Conservation (phyloP, 345 rosid genomes). For the Populus euphratica region DNA sequence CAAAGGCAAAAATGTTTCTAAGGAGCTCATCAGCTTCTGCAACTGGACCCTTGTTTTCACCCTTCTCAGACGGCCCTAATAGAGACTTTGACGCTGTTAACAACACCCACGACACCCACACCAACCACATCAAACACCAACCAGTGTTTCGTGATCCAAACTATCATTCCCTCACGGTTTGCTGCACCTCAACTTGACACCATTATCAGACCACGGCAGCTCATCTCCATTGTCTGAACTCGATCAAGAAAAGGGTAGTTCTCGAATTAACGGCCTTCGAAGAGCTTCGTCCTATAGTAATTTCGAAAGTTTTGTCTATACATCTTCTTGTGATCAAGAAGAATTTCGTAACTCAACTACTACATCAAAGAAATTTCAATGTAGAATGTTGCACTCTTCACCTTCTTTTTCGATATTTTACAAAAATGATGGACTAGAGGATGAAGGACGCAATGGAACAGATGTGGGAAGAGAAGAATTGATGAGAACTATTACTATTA, state of each 20-base stretch:
- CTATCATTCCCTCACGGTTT: neutral
- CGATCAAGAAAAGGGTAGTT: slow-evolving; percentile 1
- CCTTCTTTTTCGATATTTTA: slow-evolving; percentile 55
- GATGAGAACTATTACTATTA: slow-evolving; percentile 44
- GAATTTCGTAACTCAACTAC: slow-evolving; percentile 12
- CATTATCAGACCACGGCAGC: slow-evolving; percentile 1
- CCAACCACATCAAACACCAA: neutral
- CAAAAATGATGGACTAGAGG: slow-evolving; percentile 27
- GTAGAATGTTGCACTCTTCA: slow-evolving; percentile 46
- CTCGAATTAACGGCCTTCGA: slow-evolving; percentile 10
- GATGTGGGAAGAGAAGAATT: slow-evolving; percentile 14
- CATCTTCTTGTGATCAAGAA: slow-evolving; percentile 10
- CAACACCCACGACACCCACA: neutral
- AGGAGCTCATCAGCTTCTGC: slow-evolving; percentile 30
- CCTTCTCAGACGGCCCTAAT: slow-evolving; percentile 18
- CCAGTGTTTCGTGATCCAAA: neutral
- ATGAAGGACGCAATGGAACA: slow-evolving; percentile 12
- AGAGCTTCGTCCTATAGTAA: slow-evolving; percentile 33
- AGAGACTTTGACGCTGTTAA: slow-evolving; percentile 6
- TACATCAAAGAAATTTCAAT: slow-evolving; percentile 15
- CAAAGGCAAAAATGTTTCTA: slow-evolving; percentile 19
- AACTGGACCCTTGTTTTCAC: slow-evolving; percentile 3
- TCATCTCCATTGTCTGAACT: slow-evolving; percentile 22
- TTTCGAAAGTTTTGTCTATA: slow-evolving; percentile 22
- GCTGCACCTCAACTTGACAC: slow-evolving; percentile 10